phyloP scores from a whole-genome alignment of 495 filamentous ascomycete genomes.

The Platismatia glauca region DNA sequence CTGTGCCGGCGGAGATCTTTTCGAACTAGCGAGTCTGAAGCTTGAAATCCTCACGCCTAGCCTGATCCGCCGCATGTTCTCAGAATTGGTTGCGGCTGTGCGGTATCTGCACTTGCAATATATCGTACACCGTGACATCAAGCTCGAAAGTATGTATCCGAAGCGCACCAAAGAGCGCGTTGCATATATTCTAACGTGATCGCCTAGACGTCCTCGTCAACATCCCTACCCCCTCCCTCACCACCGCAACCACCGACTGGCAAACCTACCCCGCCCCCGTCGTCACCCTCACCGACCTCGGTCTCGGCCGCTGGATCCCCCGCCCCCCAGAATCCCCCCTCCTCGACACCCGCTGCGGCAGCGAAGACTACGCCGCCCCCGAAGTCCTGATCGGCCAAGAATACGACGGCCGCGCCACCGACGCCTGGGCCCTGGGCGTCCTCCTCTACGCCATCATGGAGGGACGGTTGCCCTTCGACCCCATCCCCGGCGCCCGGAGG shows the following conservation, averaged over 20 bases:
- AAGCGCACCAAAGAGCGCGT: background rate
- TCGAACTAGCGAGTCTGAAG: conserved; percentile 73
- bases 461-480: conserved; percentile 84
- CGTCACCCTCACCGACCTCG: conserved; percentile 83
- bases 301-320: conserved; percentile 75
- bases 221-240: conserved; percentile 48
- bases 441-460: conserved; percentile 91
- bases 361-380: conserved; percentile 93
- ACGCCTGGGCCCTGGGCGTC: conserved; percentile 93
- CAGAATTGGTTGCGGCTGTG: conserved; percentile 78
- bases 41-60: conserved; percentile 53
- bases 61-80: conserved; percentile 76
- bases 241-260: conserved; percentile 47
- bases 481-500: conserved; percentile 61
- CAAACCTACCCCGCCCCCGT: conserved; percentile 66
- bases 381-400: conserved; percentile 92
- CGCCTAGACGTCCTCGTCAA: conserved; percentile 80
- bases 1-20: conserved; percentile 88
- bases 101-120: conserved; percentile 72
- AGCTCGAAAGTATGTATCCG: conserved; percentile 76
- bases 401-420: conserved; percentile 86
- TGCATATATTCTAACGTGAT: conserved; percentile 19
- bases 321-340: conserved; percentile 59
- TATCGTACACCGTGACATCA: conserved; percentile 95
- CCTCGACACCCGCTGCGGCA: conserved; percentile 83